Percentiles rank a stretch among this genome's conserved stretches.
These are phyloP conservation scores for Populus hybrid DNA, from an alignment of 441 rosid species.

Conservation along the genomic window DNA sequence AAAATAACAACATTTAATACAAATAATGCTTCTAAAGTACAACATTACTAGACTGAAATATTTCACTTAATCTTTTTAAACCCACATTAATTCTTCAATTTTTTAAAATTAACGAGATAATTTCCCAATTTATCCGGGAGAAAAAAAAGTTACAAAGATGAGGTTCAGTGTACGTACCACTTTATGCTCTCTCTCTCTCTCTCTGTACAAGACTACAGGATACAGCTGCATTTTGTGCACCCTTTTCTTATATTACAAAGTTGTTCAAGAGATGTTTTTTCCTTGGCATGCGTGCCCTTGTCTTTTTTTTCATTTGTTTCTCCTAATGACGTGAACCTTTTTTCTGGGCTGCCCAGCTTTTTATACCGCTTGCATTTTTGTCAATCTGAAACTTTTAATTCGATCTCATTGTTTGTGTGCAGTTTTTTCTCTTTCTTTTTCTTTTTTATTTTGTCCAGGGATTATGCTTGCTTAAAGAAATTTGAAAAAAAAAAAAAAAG, in stretches of 20 bases:
- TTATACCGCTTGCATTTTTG: conserved; percentile 3
- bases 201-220: neutral
- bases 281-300: conserved; percentile 11
- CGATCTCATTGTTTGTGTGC: too few relatives aligned
- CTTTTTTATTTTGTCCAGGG: neutral
- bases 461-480: neutral
- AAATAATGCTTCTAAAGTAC: too few relatives aligned
- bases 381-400: neutral
- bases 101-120: too few relatives aligned
- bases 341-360: neutral
- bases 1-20: too few relatives aligned
- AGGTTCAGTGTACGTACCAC: neutral
- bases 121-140: too few relatives aligned
- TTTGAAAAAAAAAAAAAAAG: too few relatives aligned
- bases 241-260: neutral
- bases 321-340: neutral
- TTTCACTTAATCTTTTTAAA: too few relatives aligned
- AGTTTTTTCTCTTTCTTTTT: too few relatives aligned
- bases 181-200: too few relatives aligned
- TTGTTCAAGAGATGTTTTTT: neutral
- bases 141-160: neutral
- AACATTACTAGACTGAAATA: too few relatives aligned
- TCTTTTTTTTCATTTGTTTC: too few relatives aligned
- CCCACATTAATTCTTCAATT: too few relatives aligned
- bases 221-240: neutral